A percentile compares a stretch with the other conserved stretches of the same genome.
phyloP scores from a whole-genome alignment of 805 yeast genomes.

The Candida ponderosae region DNA sequence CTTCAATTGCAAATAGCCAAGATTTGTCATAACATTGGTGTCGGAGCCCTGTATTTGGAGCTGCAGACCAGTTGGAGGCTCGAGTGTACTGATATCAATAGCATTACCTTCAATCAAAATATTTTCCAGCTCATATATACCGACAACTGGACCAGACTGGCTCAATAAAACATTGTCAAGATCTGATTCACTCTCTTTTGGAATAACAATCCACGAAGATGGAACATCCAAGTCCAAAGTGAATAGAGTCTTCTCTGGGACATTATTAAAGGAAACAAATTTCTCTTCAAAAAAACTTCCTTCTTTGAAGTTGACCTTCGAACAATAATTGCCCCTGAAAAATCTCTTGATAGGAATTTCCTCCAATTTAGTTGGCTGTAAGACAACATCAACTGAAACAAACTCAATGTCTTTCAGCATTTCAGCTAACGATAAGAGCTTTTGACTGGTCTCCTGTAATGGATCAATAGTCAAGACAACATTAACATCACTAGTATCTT shows the following conservation, averaged over 20 bases:
- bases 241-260: constrained; percentile 48
- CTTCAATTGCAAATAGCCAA: constrained; percentile 79
- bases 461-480: constrained; percentile 67
- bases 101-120: constrained; percentile 70
- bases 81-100: constrained; percentile 27
- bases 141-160: constrained; percentile 26
- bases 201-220: constrained; percentile 56
- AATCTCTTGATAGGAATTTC: constrained; percentile 48
- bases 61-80: constrained; percentile 15
- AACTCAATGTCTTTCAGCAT: constrained; percentile 36
- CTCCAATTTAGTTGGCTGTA: constrained; percentile 46
- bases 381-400: constrained; percentile 42
- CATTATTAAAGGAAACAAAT: constrained; percentile 29
- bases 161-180: constrained; percentile 53
- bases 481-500: constrained; percentile 35
- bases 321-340: constrained; percentile 40
- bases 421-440: constrained; percentile 39
- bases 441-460: constrained; percentile 59
- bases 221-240: constrained; percentile 55
- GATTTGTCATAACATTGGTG: constrained; percentile 67
- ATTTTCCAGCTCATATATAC: constrained; percentile 41
- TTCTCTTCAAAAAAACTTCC: constrained; percentile 20
- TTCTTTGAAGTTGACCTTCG: constrained; percentile 21
- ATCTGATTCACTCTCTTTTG: constrained; percentile 46
- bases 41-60: constrained; percentile 29